Evolutionary conservation across 83 land plant species (phyloP).

Genomic region (Thuja plicata): DNA sequence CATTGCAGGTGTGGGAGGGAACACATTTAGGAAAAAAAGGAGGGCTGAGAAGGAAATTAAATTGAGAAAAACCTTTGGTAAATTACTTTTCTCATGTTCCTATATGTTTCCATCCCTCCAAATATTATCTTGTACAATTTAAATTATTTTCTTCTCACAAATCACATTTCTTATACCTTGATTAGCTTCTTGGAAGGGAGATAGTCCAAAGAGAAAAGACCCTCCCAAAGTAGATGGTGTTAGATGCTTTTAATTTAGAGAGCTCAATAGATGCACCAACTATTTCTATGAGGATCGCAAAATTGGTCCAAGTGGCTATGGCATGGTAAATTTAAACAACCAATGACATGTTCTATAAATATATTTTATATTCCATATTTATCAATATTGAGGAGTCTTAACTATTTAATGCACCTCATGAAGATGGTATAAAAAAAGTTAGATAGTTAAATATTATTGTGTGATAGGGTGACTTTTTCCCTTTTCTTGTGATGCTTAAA

Average conservation of each 20-base stretch:
- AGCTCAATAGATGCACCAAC: conserved; percentile 13
- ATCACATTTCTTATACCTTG: not conserved
- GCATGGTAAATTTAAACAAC: not conserved
- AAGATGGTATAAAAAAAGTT: too few relatives aligned
- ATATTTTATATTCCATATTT: not conserved
- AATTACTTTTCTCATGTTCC: not conserved
- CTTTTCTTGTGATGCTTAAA: too few relatives aligned
- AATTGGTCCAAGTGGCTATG: conserved; percentile 23
- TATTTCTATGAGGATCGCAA: conserved; percentile 8
- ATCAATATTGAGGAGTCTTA: too few relatives aligned
- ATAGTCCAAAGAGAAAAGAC: too few relatives aligned
- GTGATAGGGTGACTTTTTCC: too few relatives aligned
- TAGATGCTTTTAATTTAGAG: not conserved
- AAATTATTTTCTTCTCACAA: not conserved
- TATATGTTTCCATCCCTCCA: not conserved
- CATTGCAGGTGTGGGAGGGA: conserved; percentile 20
- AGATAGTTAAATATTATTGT: too few relatives aligned
- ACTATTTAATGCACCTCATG: too few relatives aligned
- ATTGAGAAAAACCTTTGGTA: conserved; percentile 43
- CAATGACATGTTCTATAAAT: not conserved
- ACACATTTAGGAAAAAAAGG: conserved; percentile 30
- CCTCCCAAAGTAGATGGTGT: too few relatives aligned
- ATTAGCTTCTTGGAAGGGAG: conserved; percentile 11
- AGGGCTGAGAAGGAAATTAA: conserved; percentile 26
- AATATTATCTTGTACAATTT: not conserved